Evolutionary conservation across 306 rosid species (phyloP), one percentile per base, ranked within the genome.

Genomic region (Oxytropis ochrocephala): DNA sequence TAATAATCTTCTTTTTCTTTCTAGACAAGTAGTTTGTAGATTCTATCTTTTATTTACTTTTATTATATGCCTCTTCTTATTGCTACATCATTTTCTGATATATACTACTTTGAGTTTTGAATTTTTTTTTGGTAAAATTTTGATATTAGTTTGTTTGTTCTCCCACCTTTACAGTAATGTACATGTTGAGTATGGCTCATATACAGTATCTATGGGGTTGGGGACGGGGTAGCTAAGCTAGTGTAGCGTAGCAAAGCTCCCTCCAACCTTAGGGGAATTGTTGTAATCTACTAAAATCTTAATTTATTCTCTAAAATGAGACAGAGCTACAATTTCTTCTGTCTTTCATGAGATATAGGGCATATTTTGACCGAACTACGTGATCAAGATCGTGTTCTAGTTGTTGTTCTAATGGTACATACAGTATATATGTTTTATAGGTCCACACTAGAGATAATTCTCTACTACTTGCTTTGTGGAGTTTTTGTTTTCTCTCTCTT

Each of bases 21-120:
- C 21, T 74, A 81, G 81, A 53, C 72, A 73, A 36, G 83, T 76
- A 83, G 67, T 67, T 72, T 85, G 82, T 81, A 83, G 76, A 80
- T 76, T 81, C 81, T 69, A 53, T 75, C 60, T 82, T 70, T 80
- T 39, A 43, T 78, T 70, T 18, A 66, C n/a, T n/a, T n/a, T n/a
- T n/a, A n/a, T n/a, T n/a, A n/a, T n/a, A n/a, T n/a, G 58, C 32
- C 42, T 57, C 21, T 54, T 70, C 10, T 19, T 63, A 27, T 75
- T 32, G 14, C 21, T 55, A 33, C 58, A 13, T 57, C 44, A 8
- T 53, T 78, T 60, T 70, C 19, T 48, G 29, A 27, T 29, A 53
- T 39, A 35, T 70, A 60, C 49, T 33, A 32, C 75, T 73, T 59
- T 75, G 55, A 67, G 72, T 4, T 77, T 81, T 79, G 71, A 82